Conservation (phyloP, 2,329 filamentous ascomycete genomes). For the Trichophyton mentagrophytes region DNA sequence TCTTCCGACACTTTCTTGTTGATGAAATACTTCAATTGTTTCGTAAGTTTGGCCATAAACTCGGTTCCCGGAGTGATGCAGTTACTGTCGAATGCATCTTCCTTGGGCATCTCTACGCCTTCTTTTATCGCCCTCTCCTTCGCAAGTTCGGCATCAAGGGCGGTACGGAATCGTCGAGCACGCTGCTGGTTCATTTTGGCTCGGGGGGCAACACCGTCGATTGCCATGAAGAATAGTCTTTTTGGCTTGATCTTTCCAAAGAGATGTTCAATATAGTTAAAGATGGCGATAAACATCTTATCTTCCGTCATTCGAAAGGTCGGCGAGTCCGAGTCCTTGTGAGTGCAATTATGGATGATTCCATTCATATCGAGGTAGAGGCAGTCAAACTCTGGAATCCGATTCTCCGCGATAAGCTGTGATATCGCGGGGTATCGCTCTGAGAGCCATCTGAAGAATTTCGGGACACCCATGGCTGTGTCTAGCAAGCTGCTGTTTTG, state of each 20-base stretch:
- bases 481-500: constrained; percentile 5
- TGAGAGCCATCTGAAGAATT: constrained; percentile 98
- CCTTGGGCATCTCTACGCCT: constrained; percentile 84
- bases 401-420: constrained; percentile 94
- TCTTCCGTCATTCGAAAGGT: constrained; percentile 91
- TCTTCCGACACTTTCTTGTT: constrained; percentile 98
- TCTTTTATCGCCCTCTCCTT: constrained; percentile 84
- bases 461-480: constrained; percentile 54
- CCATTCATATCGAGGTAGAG: constrained; percentile 89
- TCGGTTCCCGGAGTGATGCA: constrained; percentile 93
- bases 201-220: constrained; percentile 91
- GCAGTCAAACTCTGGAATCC: constrained; percentile 97
- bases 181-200: constrained; percentile 99
- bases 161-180: constrained; percentile 85
- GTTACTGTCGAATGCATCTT: constrained; percentile 95
- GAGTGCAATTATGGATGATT: constrained; percentile 98
- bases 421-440: constrained; percentile 98
- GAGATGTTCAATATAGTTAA: constrained; percentile 98
- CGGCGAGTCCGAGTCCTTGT: constrained; percentile 86
- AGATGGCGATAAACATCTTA: constrained; percentile 99
- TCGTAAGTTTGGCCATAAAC: constrained; percentile 93
- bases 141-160: constrained; percentile 76
- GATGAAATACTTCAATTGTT: constrained; percentile 94
- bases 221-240: constrained; percentile 98
- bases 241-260: constrained; percentile 98